Percentiles rank a stretch among this genome's conserved stretches.
Evolutionary conservation across 2,329 filamentous ascomycete genomes (phyloP).

Genomic region (Penicillium sumatraense): DNA sequence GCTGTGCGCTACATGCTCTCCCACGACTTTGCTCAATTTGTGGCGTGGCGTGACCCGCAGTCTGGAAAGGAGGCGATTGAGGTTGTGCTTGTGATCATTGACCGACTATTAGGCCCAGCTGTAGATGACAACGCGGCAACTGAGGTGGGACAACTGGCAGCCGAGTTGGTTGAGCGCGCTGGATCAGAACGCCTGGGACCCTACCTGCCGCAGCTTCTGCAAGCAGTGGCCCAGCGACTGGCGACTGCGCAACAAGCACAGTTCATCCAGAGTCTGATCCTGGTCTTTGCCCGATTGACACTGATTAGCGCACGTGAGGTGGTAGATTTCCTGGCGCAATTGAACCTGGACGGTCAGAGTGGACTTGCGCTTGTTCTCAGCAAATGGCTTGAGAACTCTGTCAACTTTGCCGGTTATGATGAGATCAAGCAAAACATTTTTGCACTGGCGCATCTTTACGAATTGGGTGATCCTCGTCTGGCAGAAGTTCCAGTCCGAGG

Average conservation of each 20-base stretch:
- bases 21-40: constrained; percentile 88
- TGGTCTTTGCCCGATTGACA: constrained; percentile 91
- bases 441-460: constrained; percentile 88
- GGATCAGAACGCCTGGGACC: constrained; percentile 89
- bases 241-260: constrained; percentile 80
- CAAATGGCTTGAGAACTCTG: constrained; percentile 97
- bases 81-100: constrained; percentile 87
- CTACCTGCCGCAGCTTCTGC: constrained; percentile 83
- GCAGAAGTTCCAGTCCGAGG: constrained; percentile 84
- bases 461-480: constrained; percentile 80
- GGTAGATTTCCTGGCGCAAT: constrained; percentile 84
- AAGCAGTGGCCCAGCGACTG: constrained; percentile 84
- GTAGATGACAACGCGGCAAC: constrained; percentile 94
- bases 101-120: constrained; percentile 78
- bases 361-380: constrained; percentile 87
- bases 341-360: constrained; percentile 74
- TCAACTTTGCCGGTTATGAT: constrained; percentile 97
- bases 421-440: constrained; percentile 97
- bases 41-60: constrained; percentile 79
- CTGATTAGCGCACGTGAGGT: constrained; percentile 85
- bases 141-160: constrained; percentile 93
- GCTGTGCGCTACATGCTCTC: constrained; percentile 86
- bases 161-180: constrained; percentile 93
- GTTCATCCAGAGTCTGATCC: constrained; percentile 93
- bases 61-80: constrained; percentile 82